Evolutionary conservation across 164 flowering plant genomes (phyloP), one percentile per base, ranked within the genome.

Genomic region (Berberis vulgaris): DNA sequence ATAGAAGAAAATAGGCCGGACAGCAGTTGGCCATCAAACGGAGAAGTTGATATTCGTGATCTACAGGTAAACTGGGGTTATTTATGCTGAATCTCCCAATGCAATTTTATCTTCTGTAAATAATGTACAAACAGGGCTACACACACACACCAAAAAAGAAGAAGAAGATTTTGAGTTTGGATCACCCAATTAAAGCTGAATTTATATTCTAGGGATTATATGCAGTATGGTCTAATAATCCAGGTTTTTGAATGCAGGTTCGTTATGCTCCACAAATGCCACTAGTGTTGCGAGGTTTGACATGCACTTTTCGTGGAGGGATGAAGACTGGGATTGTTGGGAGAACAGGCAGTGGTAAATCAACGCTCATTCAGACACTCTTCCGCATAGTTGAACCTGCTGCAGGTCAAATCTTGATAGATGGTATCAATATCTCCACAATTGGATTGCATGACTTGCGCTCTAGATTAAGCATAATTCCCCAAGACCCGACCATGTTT

Each of bases 401-500:
- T n/a, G 70, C 57, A 42, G 83, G 83, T 59, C 67, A 73, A 45
- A 77, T 77, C 26, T 6, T 69, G 10, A 74, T 80, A 57, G 83
- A 80, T 73, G 77, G 73, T 41, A 38, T 75, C 11, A 53, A 75
- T 67, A 80, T 80, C 26, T 77, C 71, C 10, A 68, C 65, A 26
- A 73, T 80, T 62, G 83, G 81, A 40, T 71, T 77, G 45, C 81
- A 80, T 56, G 83, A 80, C 57, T 66, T 80, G 53, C 65, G 83
- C 41, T 77, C 79, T 39, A 69, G 77, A 63, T 58, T 80, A 66
- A 75, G 80, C 66, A 80, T 77, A 26, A 80, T 80, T 54, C 83
- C 83, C 2, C 81, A 77, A 55, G 83, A 80, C 49, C 83, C 83
- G 5, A 77, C 83, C 46, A 71, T 80, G 81, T 80, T 80, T 65